A percentile compares a stretch with the other conserved stretches of the same genome.
These are phyloP conservation scores for Fonsecaea nubica DNA, from an alignment of 2,329 filamentous ascomycete species.

Conservation along the genomic window DNA sequence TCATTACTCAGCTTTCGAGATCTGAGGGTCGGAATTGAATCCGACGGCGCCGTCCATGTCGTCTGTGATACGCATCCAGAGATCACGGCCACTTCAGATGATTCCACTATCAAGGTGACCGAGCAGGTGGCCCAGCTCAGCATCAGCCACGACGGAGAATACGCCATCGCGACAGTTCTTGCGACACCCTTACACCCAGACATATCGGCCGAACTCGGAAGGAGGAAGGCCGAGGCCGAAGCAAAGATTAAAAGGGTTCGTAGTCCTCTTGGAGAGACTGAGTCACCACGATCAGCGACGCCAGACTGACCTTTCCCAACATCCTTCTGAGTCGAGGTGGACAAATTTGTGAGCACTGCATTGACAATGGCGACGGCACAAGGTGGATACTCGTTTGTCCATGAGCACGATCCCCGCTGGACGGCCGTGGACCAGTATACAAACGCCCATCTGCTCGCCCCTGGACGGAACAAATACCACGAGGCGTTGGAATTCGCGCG, in stretches of 20 bases:
- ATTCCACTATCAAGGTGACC: slow-evolving; percentile 35
- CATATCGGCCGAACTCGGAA: slow-evolving; percentile 29
- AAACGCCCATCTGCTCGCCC: slow-evolving; percentile 30
- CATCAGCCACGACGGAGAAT: slow-evolving; percentile 87
- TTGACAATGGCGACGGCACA: slow-evolving; percentile 5
- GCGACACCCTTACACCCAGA: slow-evolving; percentile 41
- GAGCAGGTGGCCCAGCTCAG: slow-evolving; percentile 72
- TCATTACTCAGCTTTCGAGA: slow-evolving; percentile 67
- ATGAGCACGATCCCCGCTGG: slow-evolving; percentile 33
- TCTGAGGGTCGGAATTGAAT: slow-evolving; percentile 53
- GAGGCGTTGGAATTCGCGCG: slow-evolving; percentile 44
- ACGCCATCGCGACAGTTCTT: slow-evolving; percentile 63
- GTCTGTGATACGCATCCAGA: slow-evolving; percentile 38
- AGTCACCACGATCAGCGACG: not conserved
- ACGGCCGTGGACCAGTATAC: slow-evolving; percentile 31
- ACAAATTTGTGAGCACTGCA: not conserved
- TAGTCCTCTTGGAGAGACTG: not conserved
- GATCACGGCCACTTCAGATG: not conserved
- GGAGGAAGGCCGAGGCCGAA: slow-evolving; percentile 26
- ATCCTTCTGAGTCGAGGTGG: not conserved
- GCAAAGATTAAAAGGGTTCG: slow-evolving; percentile 10
- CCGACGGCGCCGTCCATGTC: slow-evolving; percentile 27
- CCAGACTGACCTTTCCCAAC: not conserved
- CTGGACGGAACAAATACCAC: slow-evolving; percentile 38
- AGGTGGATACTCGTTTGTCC: not conserved